Evolutionary conservation across 2,329 filamentous ascomycete species (phyloP).

Genomic region (Leptographium lundbergii): DNA sequence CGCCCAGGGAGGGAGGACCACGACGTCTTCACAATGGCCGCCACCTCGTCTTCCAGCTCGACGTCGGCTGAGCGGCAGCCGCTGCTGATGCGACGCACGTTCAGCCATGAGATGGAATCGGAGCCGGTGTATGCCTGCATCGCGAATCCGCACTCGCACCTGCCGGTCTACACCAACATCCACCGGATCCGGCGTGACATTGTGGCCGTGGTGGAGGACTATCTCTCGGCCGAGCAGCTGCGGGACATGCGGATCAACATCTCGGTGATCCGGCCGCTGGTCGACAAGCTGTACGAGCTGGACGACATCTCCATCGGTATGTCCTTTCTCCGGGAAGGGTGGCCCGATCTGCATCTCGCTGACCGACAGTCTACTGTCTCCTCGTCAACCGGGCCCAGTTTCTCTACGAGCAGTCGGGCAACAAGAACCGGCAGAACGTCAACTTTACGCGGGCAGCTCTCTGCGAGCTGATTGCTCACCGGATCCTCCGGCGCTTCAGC

Average conservation of each 20-base stretch:
- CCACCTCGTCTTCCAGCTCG: not conserved
- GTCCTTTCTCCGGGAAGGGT: not conserved
- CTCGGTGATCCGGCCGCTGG: conserved; percentile 63
- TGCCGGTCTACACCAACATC: conserved; percentile 68
- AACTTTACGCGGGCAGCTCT: conserved; percentile 65
- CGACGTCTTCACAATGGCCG: not conserved
- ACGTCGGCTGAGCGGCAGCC: conserved; percentile 7
- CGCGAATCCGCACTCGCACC: conserved; percentile 44
- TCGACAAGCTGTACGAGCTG: conserved; percentile 71
- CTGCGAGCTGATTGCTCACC: conserved; percentile 69
- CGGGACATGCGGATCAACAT: conserved; percentile 73
- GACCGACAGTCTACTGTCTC: conserved; percentile 58
- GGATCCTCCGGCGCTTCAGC: conserved; percentile 65
- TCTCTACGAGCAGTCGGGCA: conserved; percentile 61
- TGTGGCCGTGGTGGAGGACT: conserved; percentile 48
- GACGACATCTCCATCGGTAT: conserved; percentile 65
- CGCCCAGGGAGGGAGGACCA: too few relatives aligned
- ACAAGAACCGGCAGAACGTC: conserved; percentile 69
- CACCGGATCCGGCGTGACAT: conserved; percentile 57
- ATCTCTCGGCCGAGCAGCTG: conserved; percentile 60
- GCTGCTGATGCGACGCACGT: conserved; percentile 19
- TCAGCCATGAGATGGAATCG: conserved; percentile 23
- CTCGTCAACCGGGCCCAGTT: conserved; percentile 75
- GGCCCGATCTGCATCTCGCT: not conserved
- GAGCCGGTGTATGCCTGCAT: conserved; percentile 39